Evolutionary conservation across 2,329 filamentous ascomycete genomes (phyloP).

Genomic region (Penicillium occitanis): DNA sequence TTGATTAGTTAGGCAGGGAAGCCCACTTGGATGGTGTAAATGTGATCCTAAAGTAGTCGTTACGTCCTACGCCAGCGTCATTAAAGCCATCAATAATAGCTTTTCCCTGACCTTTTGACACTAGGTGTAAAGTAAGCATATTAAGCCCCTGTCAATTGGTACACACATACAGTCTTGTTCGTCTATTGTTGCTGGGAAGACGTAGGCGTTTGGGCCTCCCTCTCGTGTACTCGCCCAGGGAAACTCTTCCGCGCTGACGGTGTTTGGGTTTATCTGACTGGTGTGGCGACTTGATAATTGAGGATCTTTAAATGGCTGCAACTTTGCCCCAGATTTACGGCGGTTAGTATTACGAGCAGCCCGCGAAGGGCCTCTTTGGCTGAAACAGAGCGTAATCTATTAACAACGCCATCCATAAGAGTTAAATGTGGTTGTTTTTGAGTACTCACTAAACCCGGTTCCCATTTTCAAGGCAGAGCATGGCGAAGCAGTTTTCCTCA

Average conservation of each 20-base stretch:
- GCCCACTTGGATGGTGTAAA: neutral
- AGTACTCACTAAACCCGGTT: constrained; percentile 4
- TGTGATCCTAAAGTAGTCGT: neutral
- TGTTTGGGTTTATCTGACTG: constrained; percentile 2
- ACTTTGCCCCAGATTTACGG: neutral
- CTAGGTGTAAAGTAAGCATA: neutral
- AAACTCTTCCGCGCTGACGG: constrained; percentile 8
- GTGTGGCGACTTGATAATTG: neutral
- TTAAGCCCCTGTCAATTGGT: too few species aligned
- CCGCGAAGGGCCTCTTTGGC: neutral
- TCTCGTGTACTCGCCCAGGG: constrained; percentile 2
- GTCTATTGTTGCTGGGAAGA: neutral
- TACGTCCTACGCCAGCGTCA: too few species aligned
- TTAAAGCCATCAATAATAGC: too few species aligned
- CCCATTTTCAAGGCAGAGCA: constrained; percentile 5
- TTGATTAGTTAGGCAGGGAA: neutral
- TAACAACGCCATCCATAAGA: neutral
- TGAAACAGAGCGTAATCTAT: neutral
- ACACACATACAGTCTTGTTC: neutral
- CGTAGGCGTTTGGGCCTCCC: neutral
- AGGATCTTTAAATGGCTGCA: neutral
- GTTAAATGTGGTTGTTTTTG: neutral
- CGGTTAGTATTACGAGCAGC: too few species aligned
- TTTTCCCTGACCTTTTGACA: too few species aligned
- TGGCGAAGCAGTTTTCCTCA: constrained; percentile 10